phyloP scores from a whole-genome alignment of 1,284 basidiomycete species.

The Puccinia novopanici region DNA sequence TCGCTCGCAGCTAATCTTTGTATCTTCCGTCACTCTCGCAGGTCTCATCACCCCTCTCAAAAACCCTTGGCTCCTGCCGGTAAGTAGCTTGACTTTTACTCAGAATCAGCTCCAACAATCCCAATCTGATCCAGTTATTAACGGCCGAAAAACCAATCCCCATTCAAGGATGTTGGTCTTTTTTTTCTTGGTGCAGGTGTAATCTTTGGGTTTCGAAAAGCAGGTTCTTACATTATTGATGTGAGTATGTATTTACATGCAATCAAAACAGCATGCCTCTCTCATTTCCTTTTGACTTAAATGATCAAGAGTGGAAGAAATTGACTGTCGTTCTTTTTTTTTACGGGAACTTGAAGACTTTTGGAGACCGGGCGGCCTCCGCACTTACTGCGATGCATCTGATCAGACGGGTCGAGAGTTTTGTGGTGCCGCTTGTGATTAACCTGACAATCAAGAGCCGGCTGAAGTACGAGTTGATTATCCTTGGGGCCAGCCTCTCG shows the following conservation, averaged over 20 bases:
- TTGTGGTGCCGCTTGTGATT: conserved; percentile 26
- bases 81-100: neutral
- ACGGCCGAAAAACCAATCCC: neutral
- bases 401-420: conserved; percentile 32
- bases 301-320: too few species aligned
- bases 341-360: neutral
- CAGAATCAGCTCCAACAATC: neutral
- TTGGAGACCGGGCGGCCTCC: conserved; percentile 36
- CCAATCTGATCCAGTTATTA: neutral
- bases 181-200: conserved; percentile 36
- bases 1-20: neutral
- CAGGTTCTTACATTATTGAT: conserved; percentile 40
- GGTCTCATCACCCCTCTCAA: conserved; percentile 14
- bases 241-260: conserved; percentile 18
- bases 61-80: conserved; percentile 6
- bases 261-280: neutral
- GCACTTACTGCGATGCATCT: conserved; percentile 19
- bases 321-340: neutral
- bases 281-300: neutral
- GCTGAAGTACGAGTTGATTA: conserved; percentile 1
- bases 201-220: conserved; percentile 27
- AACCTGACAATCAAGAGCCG: conserved; percentile 26
- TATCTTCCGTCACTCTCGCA: neutral
- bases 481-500: neutral
- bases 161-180: conserved; percentile 25